Conservation (phyloP, 192 early-diverging fungal genomes). For the Coemansia reversa region DNA sequence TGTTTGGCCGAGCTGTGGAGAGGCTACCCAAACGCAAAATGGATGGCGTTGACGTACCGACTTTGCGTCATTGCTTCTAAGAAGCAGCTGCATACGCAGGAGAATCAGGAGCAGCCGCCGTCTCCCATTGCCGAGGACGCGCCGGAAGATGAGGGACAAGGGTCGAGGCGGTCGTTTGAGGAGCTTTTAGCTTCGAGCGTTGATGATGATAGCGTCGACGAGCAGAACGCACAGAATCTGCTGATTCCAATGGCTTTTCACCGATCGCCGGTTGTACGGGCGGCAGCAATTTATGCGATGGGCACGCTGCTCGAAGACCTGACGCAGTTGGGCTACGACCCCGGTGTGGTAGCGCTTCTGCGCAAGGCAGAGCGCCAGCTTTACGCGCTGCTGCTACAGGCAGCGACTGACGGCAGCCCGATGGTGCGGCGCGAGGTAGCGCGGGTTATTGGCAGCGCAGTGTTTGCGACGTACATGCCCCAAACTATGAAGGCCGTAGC, state of each 20-base stretch:
- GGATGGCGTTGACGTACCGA: constrained; percentile 54
- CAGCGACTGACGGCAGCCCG: constrained; percentile 79
- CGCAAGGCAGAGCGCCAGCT: constrained; percentile 68
- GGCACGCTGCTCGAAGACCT: constrained; percentile 66
- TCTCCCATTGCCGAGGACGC: not conserved
- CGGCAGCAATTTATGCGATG: constrained; percentile 80
- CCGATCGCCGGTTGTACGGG: constrained; percentile 72
- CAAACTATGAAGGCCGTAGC: constrained; percentile 67
- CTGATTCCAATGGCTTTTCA: constrained; percentile 46
- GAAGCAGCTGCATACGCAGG: constrained; percentile 29
- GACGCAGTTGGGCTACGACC: constrained; percentile 56
- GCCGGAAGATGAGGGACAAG: not conserved
- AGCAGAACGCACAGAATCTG: constrained; percentile 43
- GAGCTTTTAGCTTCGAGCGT: constrained; percentile 49
- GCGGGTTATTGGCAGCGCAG: constrained; percentile 69
- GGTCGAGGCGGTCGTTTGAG: constrained; percentile 29
- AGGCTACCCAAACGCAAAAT: constrained; percentile 62
- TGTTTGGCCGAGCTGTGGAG: constrained; percentile 86
- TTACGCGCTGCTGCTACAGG: constrained; percentile 57
- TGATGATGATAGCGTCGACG: constrained; percentile 45
- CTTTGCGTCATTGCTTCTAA: constrained; percentile 55
- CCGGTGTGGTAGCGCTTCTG: constrained; percentile 71
- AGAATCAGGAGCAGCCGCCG: constrained; percentile 2
- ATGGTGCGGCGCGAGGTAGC: constrained; percentile 90
- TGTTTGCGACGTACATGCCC: constrained; percentile 62